Conservation (phyloP, 768 basidiomycete species). For the Serendipita sp. region DNA sequence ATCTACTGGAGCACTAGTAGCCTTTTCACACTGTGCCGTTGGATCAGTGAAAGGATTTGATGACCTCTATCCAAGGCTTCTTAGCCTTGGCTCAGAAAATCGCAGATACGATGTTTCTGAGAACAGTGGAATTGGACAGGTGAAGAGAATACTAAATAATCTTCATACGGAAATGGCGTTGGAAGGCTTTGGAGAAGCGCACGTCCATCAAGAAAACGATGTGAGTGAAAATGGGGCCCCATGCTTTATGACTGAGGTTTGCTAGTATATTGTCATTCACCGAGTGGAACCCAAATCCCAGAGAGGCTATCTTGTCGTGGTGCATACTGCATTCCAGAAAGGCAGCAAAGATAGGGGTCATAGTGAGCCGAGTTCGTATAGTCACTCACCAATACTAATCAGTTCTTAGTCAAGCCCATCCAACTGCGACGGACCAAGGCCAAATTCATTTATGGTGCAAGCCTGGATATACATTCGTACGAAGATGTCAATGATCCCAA, state of each 20-base stretch:
- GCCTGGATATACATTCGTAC: slow-evolving; percentile 49
- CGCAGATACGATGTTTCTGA: slow-evolving; percentile 58
- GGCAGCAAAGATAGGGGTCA: slow-evolving; percentile 63
- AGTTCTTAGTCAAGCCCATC: slow-evolving; percentile 53
- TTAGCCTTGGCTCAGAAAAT: slow-evolving; percentile 76
- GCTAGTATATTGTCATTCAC: slow-evolving; percentile 82
- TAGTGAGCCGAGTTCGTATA: slow-evolving; percentile 33
- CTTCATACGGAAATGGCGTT: slow-evolving; percentile 85
- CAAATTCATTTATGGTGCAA: slow-evolving; percentile 67
- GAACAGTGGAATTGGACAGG: slow-evolving; percentile 38
- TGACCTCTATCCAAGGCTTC: slow-evolving; percentile 86
- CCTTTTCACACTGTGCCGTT: slow-evolving; percentile 75
- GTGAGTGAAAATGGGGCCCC: slow-evolving; percentile 30
- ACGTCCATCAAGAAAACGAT: slow-evolving; percentile 93
- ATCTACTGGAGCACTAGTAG: slow-evolving; percentile 82
- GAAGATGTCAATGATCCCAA: slow-evolving; percentile 32
- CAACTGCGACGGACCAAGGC: slow-evolving; percentile 66
- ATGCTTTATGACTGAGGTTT: background rate
- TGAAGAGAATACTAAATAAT: slow-evolving; percentile 62
- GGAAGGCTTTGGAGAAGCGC: slow-evolving; percentile 76
- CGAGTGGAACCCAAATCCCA: slow-evolving; percentile 81
- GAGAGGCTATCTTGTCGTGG: slow-evolving; percentile 82
- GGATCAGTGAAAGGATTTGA: slow-evolving; percentile 97
- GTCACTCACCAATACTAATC: background rate
- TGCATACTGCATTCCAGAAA: slow-evolving; percentile 83